Evolutionary conservation across 768 basidiomycete genomes (phyloP), one percentile per base, ranked within the genome.

Genomic region (Rhodotorula taiwanensis): DNA sequence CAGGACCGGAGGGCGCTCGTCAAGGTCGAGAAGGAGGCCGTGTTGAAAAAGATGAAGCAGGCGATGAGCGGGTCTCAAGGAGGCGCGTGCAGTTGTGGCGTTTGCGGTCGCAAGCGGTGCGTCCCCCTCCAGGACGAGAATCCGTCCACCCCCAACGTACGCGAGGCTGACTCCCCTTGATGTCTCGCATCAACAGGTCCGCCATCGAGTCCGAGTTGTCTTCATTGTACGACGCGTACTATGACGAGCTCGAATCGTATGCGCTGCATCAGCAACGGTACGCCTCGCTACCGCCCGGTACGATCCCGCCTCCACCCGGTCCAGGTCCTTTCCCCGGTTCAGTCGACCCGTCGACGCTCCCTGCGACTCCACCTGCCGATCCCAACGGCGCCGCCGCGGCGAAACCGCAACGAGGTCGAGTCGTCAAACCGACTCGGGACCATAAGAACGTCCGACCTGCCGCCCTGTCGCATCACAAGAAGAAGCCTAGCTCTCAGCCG

Each of bases 161-260:
- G n/a, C n/a, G n/a, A n/a, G n/a, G n/a, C n/a, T n/a, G n/a, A n/a
- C n/a, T n/a, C n/a, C n/a, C n/a, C 2, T 15, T 18, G 11, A 18
- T 4, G 21, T 15, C 30, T 28, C 11, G 18, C 16, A 13, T 18
- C 27, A 20, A 23, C 74, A 93, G 89, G 73, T 86, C 87, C 80
- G 93, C 93, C 69, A 97, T 99, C 81, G 95, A 99, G 81, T 89
- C 93, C 80, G 95, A 99, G 82, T 87, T 99, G 78, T 91, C 98
- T 82, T 89, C 92, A 80, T 86, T 98, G 79, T 99, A 99, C 84
- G 94, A 97, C 83, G 92, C 93, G 81, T 99, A 98, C 83, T 98
- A 97, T 84, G 90, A 95, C 78, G 94, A 98, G 83, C 86, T 99
- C 81, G 90, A 95, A 83, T 86, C 88, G 80, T 98, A 98, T 84